Percentiles rank a stretch among this genome's conserved stretches.
Conservation (phyloP, 1,284 basidiomycete species). For the Mrakiaceae sp. region DNA sequence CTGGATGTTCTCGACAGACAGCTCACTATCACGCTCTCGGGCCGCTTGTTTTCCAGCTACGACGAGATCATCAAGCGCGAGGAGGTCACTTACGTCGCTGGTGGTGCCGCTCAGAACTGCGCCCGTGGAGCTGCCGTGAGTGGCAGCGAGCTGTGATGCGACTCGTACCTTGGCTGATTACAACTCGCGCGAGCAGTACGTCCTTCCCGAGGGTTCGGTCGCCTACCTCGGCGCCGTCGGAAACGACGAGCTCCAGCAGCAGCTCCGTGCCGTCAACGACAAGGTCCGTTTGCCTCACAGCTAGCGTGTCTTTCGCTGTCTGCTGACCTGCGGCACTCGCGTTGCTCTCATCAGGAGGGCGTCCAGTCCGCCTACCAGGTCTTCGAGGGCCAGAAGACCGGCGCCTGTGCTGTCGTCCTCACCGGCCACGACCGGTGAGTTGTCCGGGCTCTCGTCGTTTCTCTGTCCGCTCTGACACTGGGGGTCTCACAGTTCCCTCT, state of each 20-base stretch:
- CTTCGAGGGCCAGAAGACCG: constrained; percentile 74
- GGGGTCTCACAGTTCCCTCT: constrained; percentile 53
- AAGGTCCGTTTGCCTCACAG: constrained; percentile 31
- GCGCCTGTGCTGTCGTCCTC: constrained; percentile 92
- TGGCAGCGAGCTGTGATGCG: constrained; percentile 20
- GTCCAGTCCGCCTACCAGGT: constrained; percentile 83
- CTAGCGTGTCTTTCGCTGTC: neutral
- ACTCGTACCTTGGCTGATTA: too few relatives aligned
- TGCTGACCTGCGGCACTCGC: neutral
- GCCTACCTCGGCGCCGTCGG: constrained; percentile 95
- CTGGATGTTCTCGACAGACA: neutral
- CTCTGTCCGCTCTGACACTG: neutral
- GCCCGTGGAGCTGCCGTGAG: constrained; percentile 89
- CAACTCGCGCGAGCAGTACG: constrained; percentile 47
- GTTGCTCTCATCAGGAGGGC: constrained; percentile 47
- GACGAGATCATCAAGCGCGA: constrained; percentile 71
- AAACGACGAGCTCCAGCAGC: constrained; percentile 77
- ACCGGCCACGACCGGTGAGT: constrained; percentile 78
- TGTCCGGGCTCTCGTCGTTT: neutral
- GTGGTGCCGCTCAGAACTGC: constrained; percentile 93
- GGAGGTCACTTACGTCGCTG: constrained; percentile 83
- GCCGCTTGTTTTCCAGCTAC: constrained; percentile 47
- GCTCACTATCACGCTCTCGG: neutral
- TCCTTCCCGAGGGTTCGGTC: constrained; percentile 78
- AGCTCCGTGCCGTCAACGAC: constrained; percentile 84